Percentiles rank a stretch among this genome's conserved stretches.
Evolutionary conservation across 495 filamentous ascomycete species (phyloP).

Genomic region (Penicillium canariense): DNA sequence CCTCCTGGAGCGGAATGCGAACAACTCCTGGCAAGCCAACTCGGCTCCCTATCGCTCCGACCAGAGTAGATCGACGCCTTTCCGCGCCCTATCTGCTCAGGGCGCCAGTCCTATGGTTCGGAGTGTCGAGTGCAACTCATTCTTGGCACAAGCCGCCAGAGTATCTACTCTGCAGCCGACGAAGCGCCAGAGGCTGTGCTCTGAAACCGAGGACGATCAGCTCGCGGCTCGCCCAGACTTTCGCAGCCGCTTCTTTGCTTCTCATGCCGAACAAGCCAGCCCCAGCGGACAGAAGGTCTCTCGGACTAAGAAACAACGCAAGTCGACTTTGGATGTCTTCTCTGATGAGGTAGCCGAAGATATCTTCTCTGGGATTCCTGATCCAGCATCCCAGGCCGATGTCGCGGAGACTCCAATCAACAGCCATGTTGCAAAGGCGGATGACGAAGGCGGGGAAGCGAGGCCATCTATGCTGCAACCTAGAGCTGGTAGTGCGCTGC

Average conservation of each 20-base stretch:
- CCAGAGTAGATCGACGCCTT: constrained; percentile 39
- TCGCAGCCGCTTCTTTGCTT: constrained; percentile 59
- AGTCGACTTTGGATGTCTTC: constrained; percentile 55
- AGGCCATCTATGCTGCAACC: background rate
- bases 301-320: constrained; percentile 46
- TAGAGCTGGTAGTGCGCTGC: background rate
- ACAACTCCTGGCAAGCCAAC: constrained; percentile 53
- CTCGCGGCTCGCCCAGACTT: constrained; percentile 31
- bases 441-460: background rate
- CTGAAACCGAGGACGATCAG: constrained; percentile 48
- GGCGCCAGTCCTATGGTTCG: constrained; percentile 38
- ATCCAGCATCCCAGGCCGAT: constrained; percentile 25
- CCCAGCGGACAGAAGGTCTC: constrained; percentile 49
- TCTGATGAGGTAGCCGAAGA: constrained; percentile 68
- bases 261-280: constrained; percentile 39
- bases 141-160: constrained; percentile 42
- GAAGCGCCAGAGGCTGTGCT: constrained; percentile 64
- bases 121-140: constrained; percentile 44
- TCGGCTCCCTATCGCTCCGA: constrained; percentile 35
- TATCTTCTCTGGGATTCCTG: constrained; percentile 52
- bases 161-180: constrained; percentile 47
- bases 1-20: constrained; percentile 52
- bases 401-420: constrained; percentile 16
- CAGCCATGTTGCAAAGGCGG: constrained; percentile 22
- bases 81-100: constrained; percentile 35